Base-by-base conservation (phyloP, 208 protist species). In the Wallacemonas sp. region DNA sequence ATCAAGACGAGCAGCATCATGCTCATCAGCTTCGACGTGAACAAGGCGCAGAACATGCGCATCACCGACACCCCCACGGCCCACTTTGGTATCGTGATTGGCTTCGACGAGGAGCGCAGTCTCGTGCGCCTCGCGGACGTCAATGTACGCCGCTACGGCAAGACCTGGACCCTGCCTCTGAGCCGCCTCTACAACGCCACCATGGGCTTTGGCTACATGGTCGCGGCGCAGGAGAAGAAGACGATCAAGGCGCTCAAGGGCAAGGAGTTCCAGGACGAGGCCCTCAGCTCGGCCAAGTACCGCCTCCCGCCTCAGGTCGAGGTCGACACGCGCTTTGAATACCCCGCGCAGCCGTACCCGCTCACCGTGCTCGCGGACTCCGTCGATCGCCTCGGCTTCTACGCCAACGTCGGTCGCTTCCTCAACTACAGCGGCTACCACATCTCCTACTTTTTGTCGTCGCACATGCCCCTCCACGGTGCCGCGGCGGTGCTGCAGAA, bases 191-290 rank as follows among this genome's bases (percentile, higher is more conserved):
- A 95, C 76, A 87, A 84, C 55, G 87, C 92, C 7, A 76, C 89
- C 41, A 97, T 97, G 82, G 87, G 87, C 39, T 95, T 91, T 66
- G 92, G 92, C 66, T 97, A 94, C 80, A 92, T 96, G 36, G 65
- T 94, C 14, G 81, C 82, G 7, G 74, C 86, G 20, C 81, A 84
- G 64, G 82, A 87, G 20, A 88, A 84, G 74, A 84, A 85, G 57
- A 81, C 76, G 7, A 89, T 95, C 76, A 77, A 79, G 52, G 46
- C 77, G 26, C 75, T 94, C 11, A 82, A 86, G 42, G 65, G 77
- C 2, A 81, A 84, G 50, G 22, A 77, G 33, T 91, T 83, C 64
- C 72, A 87, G 45, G 61, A 87, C n/a, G 38, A 71, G 1, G 82
- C 77, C 46, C 75, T 94, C 42, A 33, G 57, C 44, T 79, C 79